Percentiles rank a stretch among this genome's conserved stretches.
These are phyloP conservation scores for Amaranthus tricolor DNA, from an alignment of 179 eudicot genomes.

Conservation along the genomic window DNA sequence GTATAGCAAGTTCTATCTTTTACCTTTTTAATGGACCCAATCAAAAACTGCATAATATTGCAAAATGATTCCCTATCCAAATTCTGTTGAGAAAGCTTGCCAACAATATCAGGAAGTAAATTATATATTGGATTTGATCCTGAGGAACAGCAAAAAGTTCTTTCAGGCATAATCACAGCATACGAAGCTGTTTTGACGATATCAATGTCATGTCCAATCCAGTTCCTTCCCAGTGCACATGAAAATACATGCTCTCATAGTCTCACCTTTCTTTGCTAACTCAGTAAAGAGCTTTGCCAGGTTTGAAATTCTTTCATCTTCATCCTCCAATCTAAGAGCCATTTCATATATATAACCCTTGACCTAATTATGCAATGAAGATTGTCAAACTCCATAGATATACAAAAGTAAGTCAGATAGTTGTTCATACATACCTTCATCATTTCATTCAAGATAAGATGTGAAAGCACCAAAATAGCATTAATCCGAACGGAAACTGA, in stretches of 20 bases:
- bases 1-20: background rate
- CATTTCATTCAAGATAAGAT: slow-evolving; percentile 96
- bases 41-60: slow-evolving; percentile 90
- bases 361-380: slow-evolving; percentile 46
- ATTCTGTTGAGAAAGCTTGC: slow-evolving; percentile 74
- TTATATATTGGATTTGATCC: slow-evolving; percentile 91
- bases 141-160: slow-evolving; percentile 24
- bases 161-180: background rate
- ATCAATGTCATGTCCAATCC: background rate
- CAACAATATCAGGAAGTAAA: slow-evolving; percentile 91
- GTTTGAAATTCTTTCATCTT: slow-evolving; percentile 88
- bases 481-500: slow-evolving; percentile 86
- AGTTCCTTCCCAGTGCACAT: background rate
- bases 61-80: slow-evolving; percentile 71
- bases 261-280: slow-evolving; percentile 82
- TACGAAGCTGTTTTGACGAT: background rate
- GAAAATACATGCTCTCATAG: background rate
- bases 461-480: slow-evolving; percentile 97
- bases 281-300: slow-evolving; percentile 82
- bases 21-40: slow-evolving; percentile 94
- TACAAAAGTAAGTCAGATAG: slow-evolving; percentile 11
- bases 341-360: slow-evolving; percentile 91
- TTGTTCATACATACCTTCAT: slow-evolving; percentile 69
- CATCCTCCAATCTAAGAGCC: slow-evolving; percentile 91
- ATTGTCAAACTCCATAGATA: slow-evolving; percentile 14